Base-by-base conservation (phyloP, 805 yeast species). In the Sugiyamaella floridensis region DNA sequence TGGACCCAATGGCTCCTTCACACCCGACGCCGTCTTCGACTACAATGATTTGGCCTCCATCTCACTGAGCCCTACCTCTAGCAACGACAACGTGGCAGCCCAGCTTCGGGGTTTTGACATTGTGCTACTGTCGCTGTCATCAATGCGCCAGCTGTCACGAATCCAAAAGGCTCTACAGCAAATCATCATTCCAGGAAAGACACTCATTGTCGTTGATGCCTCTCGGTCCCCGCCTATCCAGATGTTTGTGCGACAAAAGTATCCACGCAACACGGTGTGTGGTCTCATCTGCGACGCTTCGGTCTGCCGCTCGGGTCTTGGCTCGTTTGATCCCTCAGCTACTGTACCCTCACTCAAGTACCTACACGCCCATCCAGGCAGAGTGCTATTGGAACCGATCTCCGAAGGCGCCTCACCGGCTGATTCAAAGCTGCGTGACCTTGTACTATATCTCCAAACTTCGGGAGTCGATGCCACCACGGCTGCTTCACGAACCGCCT, bases 401-500 rank as follows among this genome's bases (percentile, higher is more conserved):
- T 45, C 44, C 32, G 48, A 45, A 43, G 55, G 19, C 40, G 22
- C 43, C 28, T 49, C 40, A 43, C 28, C 40, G 8, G 41, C 45
- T n/a, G 45, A 42, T 5, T 49, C 48, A 14, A 32, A 11, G 26
- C 28, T 55, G 12, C 43, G 55, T 12, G 53, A 52, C 34, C 41
- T 61, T 18, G 53, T 53, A 11, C 43, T 48, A 15, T 44, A 43
- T 8, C 51, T 61, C 15, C 62, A 61, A 41, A 43, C 58, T 4
- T 56, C 59, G 14, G 63, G 60, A 12, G 48, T 60, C 34, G 60
- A 58, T 32, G 59, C 61, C 8, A 18, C 48, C n/a, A 48, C 47
- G 40, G 45, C 53, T 8, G 22, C 43, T 4, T 15, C 48, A 1
- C 29, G 28, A 10, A 41, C n/a, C 20, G 52, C 50, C 42, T 59